Base-by-base conservation (phyloP, 1,139 yeast genomes). In the Taiozyma onychis region DNA sequence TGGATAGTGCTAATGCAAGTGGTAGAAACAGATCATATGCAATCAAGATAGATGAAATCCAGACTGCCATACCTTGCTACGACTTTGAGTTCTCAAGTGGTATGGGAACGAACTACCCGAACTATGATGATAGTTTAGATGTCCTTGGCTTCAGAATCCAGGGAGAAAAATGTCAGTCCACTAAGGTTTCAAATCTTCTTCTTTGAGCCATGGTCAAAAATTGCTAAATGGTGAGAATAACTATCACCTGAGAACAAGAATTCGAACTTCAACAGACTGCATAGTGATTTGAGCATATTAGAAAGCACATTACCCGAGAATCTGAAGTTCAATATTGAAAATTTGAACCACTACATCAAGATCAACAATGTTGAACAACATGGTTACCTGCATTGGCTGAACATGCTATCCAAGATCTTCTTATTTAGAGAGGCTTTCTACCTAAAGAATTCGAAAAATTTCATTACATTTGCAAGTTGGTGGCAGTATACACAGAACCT, bases 1-100 rank as follows among this genome's bases (percentile, higher is more conserved):
- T 72, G 75, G 76, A 72, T 53, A 52, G 74, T 35, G 71, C 75
- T 54, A 71, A 67, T 45, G 66, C 73, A 11, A 67, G 73, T 54
- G 74, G 75, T 1, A 53, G 72, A 46, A 62, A 66, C 35, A 54
- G 74, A 27, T 62, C 69, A 11, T 61, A 71, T 14, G 69, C 73
- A 41, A 64, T 72, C 13, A 66, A 50, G 28, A 54, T 54, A 43
- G 73, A 69, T 42, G 61, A 55, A 39, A 46, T 60, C n/a, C 64
- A 65, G 8, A 71, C 73, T 6, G 63, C 71, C 66, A 56, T 64
- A 10, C 52, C 55, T 7, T 56, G 61, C 18, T 66, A 72, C 6
- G 61, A 64, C 30, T 35, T 42, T 30, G 54, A 51, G 16, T 51
- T 49, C 22, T 32, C 44, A 4, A 49, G 44, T 43, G 54, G 54